Base-by-base conservation (phyloP, 2,329 filamentous ascomycete genomes). In the Cercospora citrullina region DNA sequence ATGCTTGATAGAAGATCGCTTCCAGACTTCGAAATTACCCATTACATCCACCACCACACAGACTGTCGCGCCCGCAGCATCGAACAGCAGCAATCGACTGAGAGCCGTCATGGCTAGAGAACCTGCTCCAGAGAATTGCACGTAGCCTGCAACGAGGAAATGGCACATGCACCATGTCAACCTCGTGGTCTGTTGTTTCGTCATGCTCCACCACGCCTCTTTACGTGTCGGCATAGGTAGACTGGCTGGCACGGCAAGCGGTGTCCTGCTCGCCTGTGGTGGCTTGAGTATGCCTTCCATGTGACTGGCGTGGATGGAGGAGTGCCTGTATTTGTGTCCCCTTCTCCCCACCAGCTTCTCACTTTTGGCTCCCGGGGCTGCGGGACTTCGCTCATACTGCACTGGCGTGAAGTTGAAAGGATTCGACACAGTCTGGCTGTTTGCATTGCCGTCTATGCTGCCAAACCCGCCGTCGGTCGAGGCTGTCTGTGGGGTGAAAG, bases 21-120 rank as follows among this genome's bases (percentile, higher is more conserved):
- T 92, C 95, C 95, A 99, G 48, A 98, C 94, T 78, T 99, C 95
- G 75, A 99, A 99, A 79, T 99, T 99, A 62, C 92, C 90, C 59
- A 97, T 87, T 1, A 98, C 92, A 77, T 99, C 95, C 58, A 98
- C 94, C 12, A 88, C 89, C 3, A 97, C 93, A 78, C 94, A 98
- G 5, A 98, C 87, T 59, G 94, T 89, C 4, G 95, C 95, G 36
- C 93, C 95, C 1, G 96, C 88, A 8, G 95, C 94, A 78, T 99
- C 95, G 79, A 97, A 99, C 79, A 98, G 92, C 68, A 98, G 90
- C 58, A 99, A 84, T 75, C 97, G 94, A 9, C 93, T 97, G 18
- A 99, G 84, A 0, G 94, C 94, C 6, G 94, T 97, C 82, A 97
- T 91, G 10, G 94, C 93, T 28, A 97, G 86, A 21, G 92, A 96